Conservation (phyloP, 78 protist species). For the Dictyostelium discoideum region DNA sequence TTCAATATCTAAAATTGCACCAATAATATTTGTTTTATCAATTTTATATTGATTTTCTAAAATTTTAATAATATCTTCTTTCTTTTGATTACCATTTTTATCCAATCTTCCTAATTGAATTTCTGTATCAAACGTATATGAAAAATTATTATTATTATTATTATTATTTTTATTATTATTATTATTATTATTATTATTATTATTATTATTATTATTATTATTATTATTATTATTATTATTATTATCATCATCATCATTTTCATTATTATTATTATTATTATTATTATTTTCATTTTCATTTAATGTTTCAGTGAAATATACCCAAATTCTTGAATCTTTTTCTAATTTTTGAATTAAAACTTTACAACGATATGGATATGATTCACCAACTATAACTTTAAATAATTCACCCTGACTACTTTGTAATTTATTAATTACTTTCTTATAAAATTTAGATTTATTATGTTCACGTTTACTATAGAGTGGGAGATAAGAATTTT, state of each 20-base stretch:
- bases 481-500: background rate
- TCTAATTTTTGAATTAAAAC: background rate
- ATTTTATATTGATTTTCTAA: background rate
- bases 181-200: background rate
- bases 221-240: background rate
- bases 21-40: background rate
- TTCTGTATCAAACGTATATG: background rate
- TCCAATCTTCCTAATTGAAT: background rate
- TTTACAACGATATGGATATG: background rate
- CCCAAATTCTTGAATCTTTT: background rate
- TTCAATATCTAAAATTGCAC: background rate
- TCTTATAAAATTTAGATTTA: background rate
- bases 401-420: background rate
- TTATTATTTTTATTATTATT: background rate
- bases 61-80: background rate
- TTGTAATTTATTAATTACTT: background rate
- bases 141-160: background rate
- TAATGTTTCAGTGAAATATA: background rate
- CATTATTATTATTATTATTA: background rate
- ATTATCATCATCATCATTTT: too few species aligned
- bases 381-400: constrained; percentile 22
- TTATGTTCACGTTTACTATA: background rate
- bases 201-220: background rate
- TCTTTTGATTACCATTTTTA: background rate
- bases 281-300: background rate